Conservation (phyloP, 345 rosid genomes). For the Alliaria petiolata region DNA sequence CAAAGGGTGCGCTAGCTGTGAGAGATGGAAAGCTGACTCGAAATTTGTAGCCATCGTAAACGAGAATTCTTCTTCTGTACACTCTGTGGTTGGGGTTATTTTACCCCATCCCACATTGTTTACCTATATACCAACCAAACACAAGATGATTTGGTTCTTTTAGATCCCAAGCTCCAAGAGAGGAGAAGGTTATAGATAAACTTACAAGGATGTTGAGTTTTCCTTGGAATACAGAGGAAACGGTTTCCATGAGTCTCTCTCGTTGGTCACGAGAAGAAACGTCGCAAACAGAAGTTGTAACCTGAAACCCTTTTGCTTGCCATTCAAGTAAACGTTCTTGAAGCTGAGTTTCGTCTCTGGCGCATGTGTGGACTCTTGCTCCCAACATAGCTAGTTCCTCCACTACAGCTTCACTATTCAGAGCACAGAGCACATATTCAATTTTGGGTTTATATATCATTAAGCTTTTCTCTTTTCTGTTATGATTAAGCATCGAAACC, state of each 20-base stretch:
- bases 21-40: conserved; percentile 66
- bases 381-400: conserved; percentile 28
- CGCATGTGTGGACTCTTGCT: conserved; percentile 30
- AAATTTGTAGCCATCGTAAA: conserved; percentile 57
- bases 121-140: conserved; percentile 34
- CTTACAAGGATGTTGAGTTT: conserved; percentile 30
- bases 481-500: neutral
- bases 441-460: neutral
- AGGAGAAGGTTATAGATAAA: neutral
- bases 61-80: conserved; percentile 51
- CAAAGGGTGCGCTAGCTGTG: conserved; percentile 69
- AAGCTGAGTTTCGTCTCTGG: conserved; percentile 27
- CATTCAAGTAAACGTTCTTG: conserved; percentile 19
- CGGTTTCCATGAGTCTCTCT: conserved; percentile 28
- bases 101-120: conserved; percentile 67
- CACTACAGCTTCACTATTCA: conserved; percentile 29
- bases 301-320: conserved; percentile 26
- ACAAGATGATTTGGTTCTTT: neutral
- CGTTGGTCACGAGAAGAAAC: conserved; percentile 26
- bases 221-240: conserved; percentile 34
- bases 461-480: neutral
- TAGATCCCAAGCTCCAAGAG: neutral
- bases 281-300: conserved; percentile 20
- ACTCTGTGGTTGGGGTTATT: conserved; percentile 53
- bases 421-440: neutral